Percentiles rank a stretch among this genome's conserved stretches.
Conservation (phyloP, 1,284 basidiomycete genomes). For the Boletus sp. region DNA sequence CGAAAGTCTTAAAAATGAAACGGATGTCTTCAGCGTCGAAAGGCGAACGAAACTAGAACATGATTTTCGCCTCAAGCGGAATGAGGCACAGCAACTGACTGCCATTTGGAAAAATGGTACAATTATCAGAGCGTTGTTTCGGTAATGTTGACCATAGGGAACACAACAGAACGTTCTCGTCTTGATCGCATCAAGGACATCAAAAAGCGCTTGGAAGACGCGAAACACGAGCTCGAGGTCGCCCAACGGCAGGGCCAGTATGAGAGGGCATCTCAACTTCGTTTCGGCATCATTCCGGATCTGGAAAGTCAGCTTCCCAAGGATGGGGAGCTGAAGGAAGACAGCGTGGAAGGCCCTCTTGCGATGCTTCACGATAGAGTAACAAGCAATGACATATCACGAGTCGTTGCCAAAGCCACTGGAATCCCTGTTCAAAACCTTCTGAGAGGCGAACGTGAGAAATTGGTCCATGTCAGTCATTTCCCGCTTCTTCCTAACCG, state of each 20-base stretch:
- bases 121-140: neutral
- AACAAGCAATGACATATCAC: conserved; percentile 85
- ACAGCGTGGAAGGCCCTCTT: conserved; percentile 50
- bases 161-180: conserved; percentile 66
- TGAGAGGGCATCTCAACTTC: conserved; percentile 79
- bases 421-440: conserved; percentile 92
- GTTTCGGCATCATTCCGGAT: conserved; percentile 85
- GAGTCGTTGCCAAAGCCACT: conserved; percentile 88
- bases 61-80: conserved; percentile 61
- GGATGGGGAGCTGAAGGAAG: conserved; percentile 47
- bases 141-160: neutral
- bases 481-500: conserved; percentile 14
- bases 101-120: conserved; percentile 74
- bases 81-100: conserved; percentile 64
- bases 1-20: conserved; percentile 88
- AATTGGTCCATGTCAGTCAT: conserved; percentile 77
- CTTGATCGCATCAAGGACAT: conserved; percentile 78
- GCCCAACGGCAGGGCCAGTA: conserved; percentile 86
- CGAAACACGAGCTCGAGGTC: conserved; percentile 85
- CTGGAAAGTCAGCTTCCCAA: conserved; percentile 77
- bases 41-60: conserved; percentile 69
- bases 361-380: conserved; percentile 86
- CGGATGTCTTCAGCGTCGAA: conserved; percentile 80
- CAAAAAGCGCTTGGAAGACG: conserved; percentile 82
- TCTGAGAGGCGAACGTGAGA: conserved; percentile 88